Evolutionary conservation across 805 yeast genomes (phyloP).

Genomic region (Lipomyces kockii): DNA sequence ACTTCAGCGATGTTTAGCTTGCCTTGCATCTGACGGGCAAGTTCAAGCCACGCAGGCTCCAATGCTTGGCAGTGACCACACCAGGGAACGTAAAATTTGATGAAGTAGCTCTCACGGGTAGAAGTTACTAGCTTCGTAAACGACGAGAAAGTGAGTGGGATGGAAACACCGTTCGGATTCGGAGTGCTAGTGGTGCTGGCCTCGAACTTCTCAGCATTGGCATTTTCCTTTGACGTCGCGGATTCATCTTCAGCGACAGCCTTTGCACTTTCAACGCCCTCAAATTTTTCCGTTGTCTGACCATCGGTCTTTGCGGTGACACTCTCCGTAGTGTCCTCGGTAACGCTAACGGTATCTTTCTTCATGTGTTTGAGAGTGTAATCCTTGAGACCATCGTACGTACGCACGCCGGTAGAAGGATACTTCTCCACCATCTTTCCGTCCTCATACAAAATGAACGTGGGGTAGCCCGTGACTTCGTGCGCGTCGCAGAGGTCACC

Average conservation of each 20-base stretch:
- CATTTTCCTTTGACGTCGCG: not conserved
- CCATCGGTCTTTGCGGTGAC: not conserved
- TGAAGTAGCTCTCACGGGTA: constrained; percentile 47
- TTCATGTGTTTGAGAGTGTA: constrained; percentile 27
- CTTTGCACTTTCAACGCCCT: not conserved
- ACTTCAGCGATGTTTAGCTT: constrained; percentile 49
- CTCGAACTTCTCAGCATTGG: constrained; percentile 7
- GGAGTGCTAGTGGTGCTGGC: constrained; percentile 22
- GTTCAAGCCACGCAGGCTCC: constrained; percentile 47
- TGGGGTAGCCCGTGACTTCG: constrained; percentile 69
- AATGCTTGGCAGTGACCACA: constrained; percentile 49
- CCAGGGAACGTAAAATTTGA: constrained; percentile 50
- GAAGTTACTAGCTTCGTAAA: constrained; percentile 42
- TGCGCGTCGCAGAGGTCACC: constrained; percentile 84
- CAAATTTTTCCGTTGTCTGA: not conserved
- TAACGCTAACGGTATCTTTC: not conserved
- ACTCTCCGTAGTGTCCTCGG: not conserved
- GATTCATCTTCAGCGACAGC: not conserved
- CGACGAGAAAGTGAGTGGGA: constrained; percentile 40
- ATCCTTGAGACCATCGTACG: constrained; percentile 22
- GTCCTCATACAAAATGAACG: constrained; percentile 61
- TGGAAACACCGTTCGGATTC: constrained; percentile 47
- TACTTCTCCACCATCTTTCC: constrained; percentile 42
- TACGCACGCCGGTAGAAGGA: constrained; percentile 18
- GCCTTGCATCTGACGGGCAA: constrained; percentile 44